Evolutionary conservation across 2,329 filamentous ascomycete genomes (phyloP).

Genomic region (Pseudocercospora crystallina): DNA sequence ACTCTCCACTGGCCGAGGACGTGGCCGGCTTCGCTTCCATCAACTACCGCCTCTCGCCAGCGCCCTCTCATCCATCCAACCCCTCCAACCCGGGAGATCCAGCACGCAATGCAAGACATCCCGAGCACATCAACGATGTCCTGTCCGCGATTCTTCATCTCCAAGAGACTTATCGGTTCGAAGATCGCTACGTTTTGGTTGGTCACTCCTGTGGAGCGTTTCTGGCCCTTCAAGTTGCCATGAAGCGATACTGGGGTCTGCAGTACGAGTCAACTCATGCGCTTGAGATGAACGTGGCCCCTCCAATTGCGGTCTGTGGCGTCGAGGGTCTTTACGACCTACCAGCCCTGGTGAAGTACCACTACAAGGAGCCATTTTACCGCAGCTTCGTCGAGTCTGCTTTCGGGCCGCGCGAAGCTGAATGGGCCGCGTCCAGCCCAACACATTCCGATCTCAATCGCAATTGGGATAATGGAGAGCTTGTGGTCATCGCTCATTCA

Average conservation of each 20-base stretch:
- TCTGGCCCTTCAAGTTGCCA: constrained; percentile 61
- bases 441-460: constrained; percentile 45
- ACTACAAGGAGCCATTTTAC: constrained; percentile 53
- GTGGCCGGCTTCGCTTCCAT: constrained; percentile 64
- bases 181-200: constrained; percentile 53
- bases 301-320: constrained; percentile 57
- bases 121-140: constrained; percentile 62
- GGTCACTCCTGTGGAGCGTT: constrained; percentile 66
- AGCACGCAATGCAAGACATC: constrained; percentile 54
- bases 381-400: constrained; percentile 58
- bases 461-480: constrained; percentile 41
- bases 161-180: constrained; percentile 47
- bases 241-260: constrained; percentile 42
- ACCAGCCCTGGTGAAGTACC: constrained; percentile 50
- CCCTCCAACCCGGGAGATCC: constrained; percentile 50
- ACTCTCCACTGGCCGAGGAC: constrained; percentile 27
- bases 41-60: constrained; percentile 63
- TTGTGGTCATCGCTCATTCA: constrained; percentile 48
- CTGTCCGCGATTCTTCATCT: constrained; percentile 53
- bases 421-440: constrained; percentile 60
- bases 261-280: constrained; percentile 29
- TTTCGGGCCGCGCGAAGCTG: constrained; percentile 54
- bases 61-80: constrained; percentile 43
- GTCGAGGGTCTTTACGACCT: constrained; percentile 69
- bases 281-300: constrained; percentile 28